Conservation (phyloP, 176 grass and related monocot species). For the Oryza officinalis region DNA sequence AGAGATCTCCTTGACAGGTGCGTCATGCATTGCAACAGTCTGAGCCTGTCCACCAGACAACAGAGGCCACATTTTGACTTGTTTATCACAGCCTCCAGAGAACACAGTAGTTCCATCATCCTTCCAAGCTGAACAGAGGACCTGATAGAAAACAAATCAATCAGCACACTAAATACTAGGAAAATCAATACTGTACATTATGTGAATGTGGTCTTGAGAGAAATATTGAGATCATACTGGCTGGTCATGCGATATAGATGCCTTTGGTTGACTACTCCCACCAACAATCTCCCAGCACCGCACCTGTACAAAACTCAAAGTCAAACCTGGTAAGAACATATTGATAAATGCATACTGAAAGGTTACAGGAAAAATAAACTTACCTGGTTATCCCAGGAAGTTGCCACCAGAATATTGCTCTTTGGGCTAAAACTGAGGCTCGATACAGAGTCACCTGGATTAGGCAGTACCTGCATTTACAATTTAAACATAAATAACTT, state of each 20-base stretch:
- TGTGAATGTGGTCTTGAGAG: background rate
- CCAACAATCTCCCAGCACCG: conserved; percentile 92
- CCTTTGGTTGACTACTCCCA: conserved; percentile 85
- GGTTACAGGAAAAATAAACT: background rate
- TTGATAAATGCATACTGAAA: background rate
- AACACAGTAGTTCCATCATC: conserved; percentile 90
- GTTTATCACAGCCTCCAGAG: conserved; percentile 91
- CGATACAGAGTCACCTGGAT: conserved; percentile 54
- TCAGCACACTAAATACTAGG: background rate
- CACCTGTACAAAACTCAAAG: conserved; percentile 52
- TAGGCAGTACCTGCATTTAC: conserved; percentile 50
- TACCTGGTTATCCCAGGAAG: conserved; percentile 81
- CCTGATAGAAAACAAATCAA: conserved; percentile 51
- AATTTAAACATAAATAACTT: conserved; percentile 16
- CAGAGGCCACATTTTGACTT: conserved; percentile 92
- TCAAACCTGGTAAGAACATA: background rate
- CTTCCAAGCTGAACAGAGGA: conserved; percentile 93
- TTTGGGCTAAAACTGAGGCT: conserved; percentile 72
- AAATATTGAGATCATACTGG: conserved; percentile 51
- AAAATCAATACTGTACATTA: background rate
- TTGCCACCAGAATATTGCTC: conserved; percentile 62
- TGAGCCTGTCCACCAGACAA: conserved; percentile 80
- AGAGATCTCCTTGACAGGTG: conserved; percentile 71
- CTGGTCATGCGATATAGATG: conserved; percentile 89
- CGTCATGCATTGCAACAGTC: conserved; percentile 84